Conservation (phyloP, 78 protist species). For the Thecamonas trahens region DNA sequence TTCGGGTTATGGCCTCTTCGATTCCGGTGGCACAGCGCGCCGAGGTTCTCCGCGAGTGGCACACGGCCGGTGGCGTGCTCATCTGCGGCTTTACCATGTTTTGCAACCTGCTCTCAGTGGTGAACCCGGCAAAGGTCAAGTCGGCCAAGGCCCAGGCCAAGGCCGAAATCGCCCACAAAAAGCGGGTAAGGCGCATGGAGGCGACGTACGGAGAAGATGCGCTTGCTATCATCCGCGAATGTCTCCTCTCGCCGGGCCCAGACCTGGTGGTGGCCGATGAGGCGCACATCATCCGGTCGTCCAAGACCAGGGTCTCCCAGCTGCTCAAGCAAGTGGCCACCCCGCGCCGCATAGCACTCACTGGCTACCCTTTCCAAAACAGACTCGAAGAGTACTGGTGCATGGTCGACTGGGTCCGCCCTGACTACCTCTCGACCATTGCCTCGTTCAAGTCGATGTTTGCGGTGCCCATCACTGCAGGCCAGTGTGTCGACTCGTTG, state of each 20-base stretch:
- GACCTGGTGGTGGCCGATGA: slow-evolving; percentile 74
- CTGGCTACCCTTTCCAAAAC: slow-evolving; percentile 87
- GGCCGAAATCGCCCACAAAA: background rate
- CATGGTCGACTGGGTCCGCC: slow-evolving; percentile 64
- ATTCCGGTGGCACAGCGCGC: background rate
- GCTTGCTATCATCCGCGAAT: background rate
- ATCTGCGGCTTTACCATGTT: background rate
- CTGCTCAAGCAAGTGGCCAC: background rate
- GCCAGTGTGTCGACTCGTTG: slow-evolving; percentile 6
- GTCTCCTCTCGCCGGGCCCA: slow-evolving; percentile 9
- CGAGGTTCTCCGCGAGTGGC: background rate
- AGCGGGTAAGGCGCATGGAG: background rate
- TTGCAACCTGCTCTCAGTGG: background rate
- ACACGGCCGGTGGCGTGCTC: background rate
- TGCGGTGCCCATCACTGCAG: slow-evolving; percentile 39
- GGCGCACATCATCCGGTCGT: slow-evolving; percentile 59
- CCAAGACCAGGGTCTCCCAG: background rate
- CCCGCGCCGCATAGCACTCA: slow-evolving; percentile 42
- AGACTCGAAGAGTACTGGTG: slow-evolving; percentile 68
- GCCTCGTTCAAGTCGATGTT: slow-evolving; percentile 30
- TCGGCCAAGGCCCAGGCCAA: background rate
- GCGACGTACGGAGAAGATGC: too few species aligned
- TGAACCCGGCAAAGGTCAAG: background rate
- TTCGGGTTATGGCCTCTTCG: background rate
- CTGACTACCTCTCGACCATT: slow-evolving; percentile 23